phyloP scores from a whole-genome alignment of 2,329 filamentous ascomycete species.

The Fusarium pininemorale region DNA sequence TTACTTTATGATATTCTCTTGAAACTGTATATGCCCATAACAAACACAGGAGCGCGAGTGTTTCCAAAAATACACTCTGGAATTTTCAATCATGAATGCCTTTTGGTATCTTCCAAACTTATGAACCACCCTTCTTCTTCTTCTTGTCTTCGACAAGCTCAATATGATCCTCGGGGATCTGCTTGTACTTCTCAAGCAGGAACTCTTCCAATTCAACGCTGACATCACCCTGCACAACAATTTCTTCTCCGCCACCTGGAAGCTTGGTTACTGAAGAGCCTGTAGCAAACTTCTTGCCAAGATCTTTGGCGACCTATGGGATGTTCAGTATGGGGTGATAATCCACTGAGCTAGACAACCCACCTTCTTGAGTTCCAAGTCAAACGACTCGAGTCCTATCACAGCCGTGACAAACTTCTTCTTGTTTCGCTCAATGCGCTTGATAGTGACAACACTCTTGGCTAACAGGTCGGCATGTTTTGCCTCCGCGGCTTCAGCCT shows the following conservation, averaged over 20 bases:
- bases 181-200: constrained; percentile 85
- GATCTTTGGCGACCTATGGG: constrained; percentile 80
- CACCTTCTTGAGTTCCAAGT: constrained; percentile 89
- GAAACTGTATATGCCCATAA: constrained; percentile 19
- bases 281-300: constrained; percentile 98
- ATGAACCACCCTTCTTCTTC: constrained; percentile 66
- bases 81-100: constrained; percentile 34
- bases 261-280: constrained; percentile 92
- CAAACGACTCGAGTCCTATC: constrained; percentile 89
- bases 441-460: constrained; percentile 85
- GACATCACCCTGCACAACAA: constrained; percentile 96
- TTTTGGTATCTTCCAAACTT: constrained; percentile 19
- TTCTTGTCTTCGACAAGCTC: constrained; percentile 97
- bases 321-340: constrained; percentile 19
- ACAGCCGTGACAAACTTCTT: constrained; percentile 95
- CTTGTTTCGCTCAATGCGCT: constrained; percentile 98
- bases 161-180: constrained; percentile 94
- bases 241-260: constrained; percentile 88
- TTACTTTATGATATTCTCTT: constrained; percentile 16
- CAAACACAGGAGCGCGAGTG: constrained; percentile 28
- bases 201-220: constrained; percentile 95
- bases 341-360: not conserved
- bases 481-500: constrained; percentile 86
- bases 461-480: constrained; percentile 86
- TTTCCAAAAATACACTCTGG: constrained; percentile 24